A percentile compares a stretch with the other conserved stretches of the same genome.
phyloP scores from a whole-genome alignment of 805 yeast genomes.

The Blastobotrys terrestris region DNA sequence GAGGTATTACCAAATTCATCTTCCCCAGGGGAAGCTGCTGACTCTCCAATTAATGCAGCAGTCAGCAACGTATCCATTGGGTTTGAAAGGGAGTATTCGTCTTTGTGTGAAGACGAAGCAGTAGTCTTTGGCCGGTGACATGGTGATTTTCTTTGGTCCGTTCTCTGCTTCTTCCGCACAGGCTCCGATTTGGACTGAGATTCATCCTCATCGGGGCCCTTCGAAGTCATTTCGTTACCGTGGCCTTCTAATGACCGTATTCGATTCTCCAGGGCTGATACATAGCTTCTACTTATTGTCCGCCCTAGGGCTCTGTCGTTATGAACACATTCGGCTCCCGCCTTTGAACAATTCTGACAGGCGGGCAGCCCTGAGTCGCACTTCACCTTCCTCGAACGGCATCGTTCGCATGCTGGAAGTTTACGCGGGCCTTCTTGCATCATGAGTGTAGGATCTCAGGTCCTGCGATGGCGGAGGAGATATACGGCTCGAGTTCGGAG shows the following conservation, averaged over 20 bases:
- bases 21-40: not conserved
- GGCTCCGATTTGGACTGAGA: not conserved
- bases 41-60: not conserved
- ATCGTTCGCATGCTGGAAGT: conserved; percentile 8
- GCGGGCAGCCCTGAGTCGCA: conserved; percentile 4
- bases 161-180: not conserved
- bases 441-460: not conserved
- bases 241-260: not conserved
- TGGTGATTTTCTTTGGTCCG: too few species aligned
- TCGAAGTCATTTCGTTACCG: too few species aligned
- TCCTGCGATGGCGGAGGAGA: not conserved
- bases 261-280: not conserved
- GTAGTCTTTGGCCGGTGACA: too few species aligned
- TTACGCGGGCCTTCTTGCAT: not conserved
- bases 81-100: not conserved
- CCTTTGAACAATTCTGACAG: conserved; percentile 4
- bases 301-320: conserved; percentile 4
- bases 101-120: too few species aligned
- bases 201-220: too few species aligned
- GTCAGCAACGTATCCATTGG: not conserved
- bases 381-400: conserved; percentile 2
- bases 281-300: not conserved
- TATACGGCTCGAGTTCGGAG: too few species aligned
- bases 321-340: conserved; percentile 2
- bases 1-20: not conserved